Evolutionary conservation across 805 yeast species (phyloP).

Genomic region (Candida berthetii): DNA sequence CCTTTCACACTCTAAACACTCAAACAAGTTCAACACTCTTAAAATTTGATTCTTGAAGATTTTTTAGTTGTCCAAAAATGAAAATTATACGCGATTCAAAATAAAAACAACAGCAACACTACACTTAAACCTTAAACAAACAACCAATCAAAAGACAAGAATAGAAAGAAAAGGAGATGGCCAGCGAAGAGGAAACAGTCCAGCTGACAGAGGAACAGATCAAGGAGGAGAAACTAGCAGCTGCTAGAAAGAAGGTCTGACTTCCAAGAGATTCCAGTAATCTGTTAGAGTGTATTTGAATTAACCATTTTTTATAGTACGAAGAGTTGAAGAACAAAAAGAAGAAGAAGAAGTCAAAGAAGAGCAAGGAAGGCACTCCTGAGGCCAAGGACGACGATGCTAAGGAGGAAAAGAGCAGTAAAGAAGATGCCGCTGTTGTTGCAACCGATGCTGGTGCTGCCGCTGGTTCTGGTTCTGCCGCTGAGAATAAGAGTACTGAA

Average conservation of each 20-base stretch:
- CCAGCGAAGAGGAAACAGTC: slow-evolving; percentile 1
- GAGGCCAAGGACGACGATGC: slow-evolving; percentile 8
- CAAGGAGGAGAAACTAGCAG: slow-evolving; percentile 61
- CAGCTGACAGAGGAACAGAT: slow-evolving; percentile 27
- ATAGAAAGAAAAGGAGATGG: too few relatives aligned
- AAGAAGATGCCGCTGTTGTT: slow-evolving; percentile 1
- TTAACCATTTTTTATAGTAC: slow-evolving; percentile 22
- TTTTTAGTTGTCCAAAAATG: too few relatives aligned
- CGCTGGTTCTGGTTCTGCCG: slow-evolving; percentile 1
- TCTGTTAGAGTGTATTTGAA: too few relatives aligned
- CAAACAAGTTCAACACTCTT: too few relatives aligned
- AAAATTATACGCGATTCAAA: too few relatives aligned
- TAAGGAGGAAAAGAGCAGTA: slow-evolving; percentile 7
- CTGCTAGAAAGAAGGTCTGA: slow-evolving; percentile 61
- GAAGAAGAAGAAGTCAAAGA: slow-evolving; percentile 29
- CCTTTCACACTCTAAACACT: too few relatives aligned
- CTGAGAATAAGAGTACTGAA: slow-evolving; percentile 1
- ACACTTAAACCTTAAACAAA: too few relatives aligned
- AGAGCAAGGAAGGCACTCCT: slow-evolving; percentile 7
- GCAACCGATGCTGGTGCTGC: slow-evolving; percentile 1
- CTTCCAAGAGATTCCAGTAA: too few relatives aligned
- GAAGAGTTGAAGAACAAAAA: slow-evolving; percentile 65
- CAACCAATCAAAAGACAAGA: slow-evolving; percentile 24
- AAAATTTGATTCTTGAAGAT: too few relatives aligned
- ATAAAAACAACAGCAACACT: too few relatives aligned